Evolutionary conservation across 2,329 filamentous ascomycete species (phyloP).

Genomic region (Talaromyces verruculosus): DNA sequence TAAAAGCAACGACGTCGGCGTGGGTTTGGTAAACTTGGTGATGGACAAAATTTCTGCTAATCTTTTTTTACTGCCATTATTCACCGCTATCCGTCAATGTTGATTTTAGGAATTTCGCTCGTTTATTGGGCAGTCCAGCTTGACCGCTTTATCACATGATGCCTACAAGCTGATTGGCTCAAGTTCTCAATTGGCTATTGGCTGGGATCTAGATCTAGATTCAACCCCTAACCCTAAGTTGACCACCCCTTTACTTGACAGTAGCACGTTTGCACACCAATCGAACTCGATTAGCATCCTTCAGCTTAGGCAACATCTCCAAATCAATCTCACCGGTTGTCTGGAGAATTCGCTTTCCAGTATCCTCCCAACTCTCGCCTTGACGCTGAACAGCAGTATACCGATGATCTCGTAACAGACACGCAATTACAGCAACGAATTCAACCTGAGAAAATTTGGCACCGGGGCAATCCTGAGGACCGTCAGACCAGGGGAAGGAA

Average conservation of each 20-base stretch:
- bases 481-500: not conserved
- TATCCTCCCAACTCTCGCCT: not conserved
- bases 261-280: not conserved
- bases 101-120: not conserved
- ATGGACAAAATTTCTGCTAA: conserved; percentile 20
- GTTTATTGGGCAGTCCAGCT: not conserved
- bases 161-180: not conserved
- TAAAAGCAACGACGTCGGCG: not conserved
- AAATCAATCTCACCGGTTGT: not conserved
- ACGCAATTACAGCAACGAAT: not conserved
- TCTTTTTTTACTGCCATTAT: conserved; percentile 29
- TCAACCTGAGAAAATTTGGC: not conserved
- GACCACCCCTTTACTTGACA: not conserved
- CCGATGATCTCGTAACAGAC: not conserved
- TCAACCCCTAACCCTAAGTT: not conserved
- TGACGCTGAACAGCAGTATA: not conserved
- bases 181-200: not conserved
- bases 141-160: conserved; percentile 20
- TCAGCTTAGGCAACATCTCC: not conserved
- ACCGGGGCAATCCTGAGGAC: not conserved
- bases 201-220: not conserved
- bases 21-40: not conserved
- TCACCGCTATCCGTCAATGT: conserved; percentile 25
- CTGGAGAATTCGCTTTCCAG: not conserved
- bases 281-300: not conserved